Conservation (phyloP, 768 basidiomycete species). For the Lentinula raphanica region DNA sequence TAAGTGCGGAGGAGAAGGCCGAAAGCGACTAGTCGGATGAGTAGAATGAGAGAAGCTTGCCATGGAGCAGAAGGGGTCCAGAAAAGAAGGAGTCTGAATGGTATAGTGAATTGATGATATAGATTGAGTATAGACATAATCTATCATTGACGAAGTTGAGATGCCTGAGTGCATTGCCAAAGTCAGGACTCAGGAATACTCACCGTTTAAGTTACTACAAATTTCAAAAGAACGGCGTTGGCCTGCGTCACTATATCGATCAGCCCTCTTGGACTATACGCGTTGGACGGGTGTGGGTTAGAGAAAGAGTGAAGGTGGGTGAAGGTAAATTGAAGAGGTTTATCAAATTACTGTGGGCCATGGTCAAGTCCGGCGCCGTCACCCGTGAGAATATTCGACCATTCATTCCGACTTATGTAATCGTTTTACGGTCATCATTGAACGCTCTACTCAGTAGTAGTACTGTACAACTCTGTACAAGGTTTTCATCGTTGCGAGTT, state of each 20-base stretch:
- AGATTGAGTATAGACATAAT: not conserved
- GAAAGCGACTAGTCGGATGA: constrained; percentile 46
- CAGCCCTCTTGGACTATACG: not conserved
- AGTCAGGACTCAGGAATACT: not conserved
- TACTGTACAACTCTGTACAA: no score
- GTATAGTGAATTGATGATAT: not conserved
- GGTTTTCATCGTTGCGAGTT: no score
- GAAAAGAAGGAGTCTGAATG: constrained; percentile 1
- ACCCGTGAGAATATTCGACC: no score
- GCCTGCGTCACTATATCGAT: not conserved
- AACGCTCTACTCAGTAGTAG: no score
- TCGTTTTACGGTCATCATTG: not conserved
- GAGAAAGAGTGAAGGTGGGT: not conserved
- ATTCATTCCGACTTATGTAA: no score
- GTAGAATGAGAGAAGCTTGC: constrained; percentile 36
- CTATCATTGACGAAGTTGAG: not conserved
- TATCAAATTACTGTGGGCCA: not conserved
- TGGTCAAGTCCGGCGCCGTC: not conserved
- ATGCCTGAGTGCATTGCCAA: not conserved
- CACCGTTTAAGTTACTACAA: not conserved
- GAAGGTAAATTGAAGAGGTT: not conserved
- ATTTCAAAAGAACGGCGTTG: not conserved
- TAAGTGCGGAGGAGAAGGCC: constrained; percentile 61
- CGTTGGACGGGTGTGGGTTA: not conserved
- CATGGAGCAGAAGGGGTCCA: constrained; percentile 17